Evolutionary conservation across 2,329 filamentous ascomycete species (phyloP).

Genomic region (Fusarium drepaniforme): DNA sequence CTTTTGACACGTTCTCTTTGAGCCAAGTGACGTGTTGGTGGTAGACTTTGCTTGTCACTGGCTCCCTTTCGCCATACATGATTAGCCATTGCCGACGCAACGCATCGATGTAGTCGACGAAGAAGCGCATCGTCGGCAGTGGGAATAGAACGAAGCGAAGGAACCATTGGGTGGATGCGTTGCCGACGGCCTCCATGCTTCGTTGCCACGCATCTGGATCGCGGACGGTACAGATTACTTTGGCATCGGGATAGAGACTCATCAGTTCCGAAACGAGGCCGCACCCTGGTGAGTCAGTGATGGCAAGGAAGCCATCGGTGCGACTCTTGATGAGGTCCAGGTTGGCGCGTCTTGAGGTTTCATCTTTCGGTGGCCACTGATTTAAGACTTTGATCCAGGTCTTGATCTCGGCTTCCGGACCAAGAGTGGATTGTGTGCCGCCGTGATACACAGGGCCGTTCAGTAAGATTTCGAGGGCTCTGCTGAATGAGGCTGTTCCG

Average conservation of each 20-base stretch:
- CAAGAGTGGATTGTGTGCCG: background rate
- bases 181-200: slow-evolving; percentile 23
- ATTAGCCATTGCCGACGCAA: slow-evolving; percentile 11
- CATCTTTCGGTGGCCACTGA: background rate
- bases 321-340: background rate
- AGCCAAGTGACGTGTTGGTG: slow-evolving; percentile 13
- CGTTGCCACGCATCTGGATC: slow-evolving; percentile 31
- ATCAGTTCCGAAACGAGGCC: slow-evolving; percentile 23
- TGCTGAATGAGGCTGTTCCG: slow-evolving; percentile 41
- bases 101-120: slow-evolving; percentile 21
- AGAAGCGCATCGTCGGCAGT: slow-evolving; percentile 25
- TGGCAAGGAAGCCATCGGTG: background rate
- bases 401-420: background rate
- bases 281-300: background rate
- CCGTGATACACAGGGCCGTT: background rate
- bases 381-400: background rate
- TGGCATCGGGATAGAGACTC: slow-evolving; percentile 35
- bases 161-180: slow-evolving; percentile 18
- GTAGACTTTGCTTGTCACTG: slow-evolving; percentile 12
- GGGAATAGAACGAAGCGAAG: slow-evolving; percentile 32
- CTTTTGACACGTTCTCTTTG: slow-evolving; percentile 34
- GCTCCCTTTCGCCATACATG: slow-evolving; percentile 12
- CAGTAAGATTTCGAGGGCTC: slow-evolving; percentile 33
- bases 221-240: slow-evolving; percentile 36
- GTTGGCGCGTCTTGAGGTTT: background rate